Conservation (phyloP, 768 basidiomycete species). For the Panaeolus cyanescens region DNA sequence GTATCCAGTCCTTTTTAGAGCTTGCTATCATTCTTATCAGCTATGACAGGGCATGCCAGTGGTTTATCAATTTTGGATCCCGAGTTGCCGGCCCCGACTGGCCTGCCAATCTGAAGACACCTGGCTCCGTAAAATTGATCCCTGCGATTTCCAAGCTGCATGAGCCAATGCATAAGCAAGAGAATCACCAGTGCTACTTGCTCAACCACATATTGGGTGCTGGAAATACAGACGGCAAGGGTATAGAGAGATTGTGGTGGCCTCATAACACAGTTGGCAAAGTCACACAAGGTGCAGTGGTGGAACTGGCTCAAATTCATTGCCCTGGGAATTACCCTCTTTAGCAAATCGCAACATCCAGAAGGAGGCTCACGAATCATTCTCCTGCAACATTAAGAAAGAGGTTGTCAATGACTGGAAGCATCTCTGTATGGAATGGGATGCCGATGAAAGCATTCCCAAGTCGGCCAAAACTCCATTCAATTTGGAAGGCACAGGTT, state of each 20-base stretch:
- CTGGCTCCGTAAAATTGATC: slow-evolving; percentile 5
- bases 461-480: slow-evolving; percentile 4
- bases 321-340: not conserved
- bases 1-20: not conserved
- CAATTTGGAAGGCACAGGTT: not conserved
- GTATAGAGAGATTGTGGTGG: slow-evolving; percentile 1
- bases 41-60: slow-evolving; percentile 32
- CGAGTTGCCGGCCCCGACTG: slow-evolving; percentile 10
- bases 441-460: not conserved
- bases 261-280: slow-evolving; percentile 1
- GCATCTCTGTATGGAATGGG: not conserved
- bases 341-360: not conserved
- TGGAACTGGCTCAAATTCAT: not conserved
- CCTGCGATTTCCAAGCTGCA: slow-evolving; percentile 33
- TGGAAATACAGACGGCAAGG: slow-evolving; percentile 30
- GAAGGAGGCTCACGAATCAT: not conserved
- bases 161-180: slow-evolving; percentile 22
- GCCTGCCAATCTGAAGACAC: not conserved
- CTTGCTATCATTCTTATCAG: slow-evolving; percentile 8
- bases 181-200: slow-evolving; percentile 24
- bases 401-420: not conserved
- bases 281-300: not conserved
- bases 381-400: not conserved
- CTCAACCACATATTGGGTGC: slow-evolving; percentile 24
- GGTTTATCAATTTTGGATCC: slow-evolving; percentile 19